Conservation (phyloP, 306 rosid species). For the Fagus crenata region DNA sequence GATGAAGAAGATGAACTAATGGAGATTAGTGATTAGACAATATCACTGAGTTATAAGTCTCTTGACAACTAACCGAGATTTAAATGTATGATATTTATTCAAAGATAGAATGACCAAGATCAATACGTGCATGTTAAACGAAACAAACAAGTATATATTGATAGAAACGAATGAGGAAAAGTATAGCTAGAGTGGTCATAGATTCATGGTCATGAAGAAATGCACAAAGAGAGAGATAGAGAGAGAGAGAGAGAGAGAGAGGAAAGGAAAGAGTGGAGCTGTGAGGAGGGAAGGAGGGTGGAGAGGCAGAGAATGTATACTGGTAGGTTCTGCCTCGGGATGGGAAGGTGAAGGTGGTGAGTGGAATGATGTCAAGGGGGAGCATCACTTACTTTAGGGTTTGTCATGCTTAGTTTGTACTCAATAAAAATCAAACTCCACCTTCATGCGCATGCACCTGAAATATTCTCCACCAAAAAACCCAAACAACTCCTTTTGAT, state of each 20-base stretch:
- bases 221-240: not conserved
- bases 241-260: constrained; percentile 4
- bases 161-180: not conserved
- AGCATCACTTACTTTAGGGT: constrained; percentile 91
- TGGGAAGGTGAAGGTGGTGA: constrained; percentile 88
- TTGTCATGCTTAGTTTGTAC: constrained; percentile 91
- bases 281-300: constrained; percentile 27
- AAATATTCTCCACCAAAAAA: constrained; percentile 71
- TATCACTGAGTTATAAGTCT: too few species aligned
- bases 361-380: constrained; percentile 95
- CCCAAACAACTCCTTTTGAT: constrained; percentile 55
- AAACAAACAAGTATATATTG: not conserved
- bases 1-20: not conserved
- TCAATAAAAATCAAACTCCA: constrained; percentile 58
- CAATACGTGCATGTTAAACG: not conserved
- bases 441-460: constrained; percentile 82
- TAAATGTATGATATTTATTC: not conserved
- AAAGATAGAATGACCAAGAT: not conserved
- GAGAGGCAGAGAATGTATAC: constrained; percentile 57
- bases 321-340: constrained; percentile 79
- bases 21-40: too few species aligned
- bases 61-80: too few species aligned
- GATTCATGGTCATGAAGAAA: not conserved
- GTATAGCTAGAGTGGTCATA: not conserved
- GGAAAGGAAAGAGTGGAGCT: not conserved